Evolutionary conservation across 202 grass and related monocot genomes (phyloP).

Genomic region (Digitaria exilis): DNA sequence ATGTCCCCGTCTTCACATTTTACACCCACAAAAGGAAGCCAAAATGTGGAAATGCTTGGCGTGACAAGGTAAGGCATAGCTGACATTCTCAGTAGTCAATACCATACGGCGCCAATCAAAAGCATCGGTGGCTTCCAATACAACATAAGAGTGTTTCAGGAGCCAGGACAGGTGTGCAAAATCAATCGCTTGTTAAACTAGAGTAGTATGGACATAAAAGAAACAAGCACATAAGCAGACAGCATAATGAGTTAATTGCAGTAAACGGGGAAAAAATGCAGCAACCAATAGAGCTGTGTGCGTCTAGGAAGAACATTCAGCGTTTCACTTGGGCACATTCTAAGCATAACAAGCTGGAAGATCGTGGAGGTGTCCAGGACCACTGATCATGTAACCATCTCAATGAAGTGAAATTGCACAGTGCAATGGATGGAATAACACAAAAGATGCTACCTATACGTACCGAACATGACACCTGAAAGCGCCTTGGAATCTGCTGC

Average conservation of each 20-base stretch:
- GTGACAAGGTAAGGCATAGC: neutral
- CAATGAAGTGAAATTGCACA: neutral
- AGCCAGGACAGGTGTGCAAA: neutral
- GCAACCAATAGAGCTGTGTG: too few species aligned
- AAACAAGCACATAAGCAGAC: neutral
- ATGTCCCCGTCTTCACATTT: too few species aligned
- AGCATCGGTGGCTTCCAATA: neutral
- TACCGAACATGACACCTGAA: conserved; percentile 54
- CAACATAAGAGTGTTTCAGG: too few species aligned
- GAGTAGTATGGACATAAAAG: neutral
- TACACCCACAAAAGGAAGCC: neutral
- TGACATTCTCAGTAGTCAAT: too few species aligned
- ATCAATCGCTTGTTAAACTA: neutral
- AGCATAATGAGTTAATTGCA: neutral
- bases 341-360: neutral
- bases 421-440: neutral
- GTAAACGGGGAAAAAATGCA: too few species aligned
- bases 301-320: too few species aligned
- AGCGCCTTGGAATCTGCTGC: conserved; percentile 37
- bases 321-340: neutral
- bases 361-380: neutral
- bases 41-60: neutral
- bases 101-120: neutral
- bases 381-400: neutral
- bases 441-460: conserved; percentile 1